Conservation (phyloP, 306 rosid species). For the Quercus dentata region DNA sequence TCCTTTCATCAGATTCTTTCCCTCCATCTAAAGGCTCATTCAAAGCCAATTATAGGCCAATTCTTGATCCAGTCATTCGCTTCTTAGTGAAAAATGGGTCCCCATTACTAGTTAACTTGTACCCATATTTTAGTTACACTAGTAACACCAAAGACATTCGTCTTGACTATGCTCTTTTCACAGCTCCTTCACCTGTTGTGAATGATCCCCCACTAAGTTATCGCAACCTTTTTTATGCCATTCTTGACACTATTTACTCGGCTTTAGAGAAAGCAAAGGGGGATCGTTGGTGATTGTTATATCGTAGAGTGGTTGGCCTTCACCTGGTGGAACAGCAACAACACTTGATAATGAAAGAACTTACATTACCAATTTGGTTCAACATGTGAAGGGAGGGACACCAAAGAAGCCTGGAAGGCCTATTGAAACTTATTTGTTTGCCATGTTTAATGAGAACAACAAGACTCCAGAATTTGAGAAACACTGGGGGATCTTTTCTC, state of each 20-base stretch:
- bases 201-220: slow-evolving; percentile 31
- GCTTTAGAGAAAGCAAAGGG: neutral
- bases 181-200: slow-evolving; percentile 17
- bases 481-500: slow-evolving; percentile 37
- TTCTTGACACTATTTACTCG: slow-evolving; percentile 33
- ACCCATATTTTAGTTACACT: slow-evolving; percentile 37
- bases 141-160: neutral
- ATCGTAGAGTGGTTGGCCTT: too few species aligned
- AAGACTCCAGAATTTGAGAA: slow-evolving; percentile 17
- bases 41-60: neutral
- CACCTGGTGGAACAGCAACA: slow-evolving; percentile 30
- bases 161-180: slow-evolving; percentile 38
- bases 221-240: slow-evolving; percentile 34
- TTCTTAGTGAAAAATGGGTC: slow-evolving; percentile 20
- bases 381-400: slow-evolving; percentile 37
- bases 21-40: too few species aligned
- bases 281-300: too few species aligned
- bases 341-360: slow-evolving; percentile 33
- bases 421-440: slow-evolving; percentile 35
- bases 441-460: slow-evolving; percentile 39
- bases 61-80: slow-evolving; percentile 19
- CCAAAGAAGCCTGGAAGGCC: slow-evolving; percentile 27
- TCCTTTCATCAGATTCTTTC: too few species aligned
- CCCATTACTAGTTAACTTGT: slow-evolving; percentile 42
- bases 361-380: slow-evolving; percentile 32